Evolutionary conservation across 2,329 filamentous ascomycete genomes (phyloP).

Genomic region (Colletotrichum aenigma): DNA sequence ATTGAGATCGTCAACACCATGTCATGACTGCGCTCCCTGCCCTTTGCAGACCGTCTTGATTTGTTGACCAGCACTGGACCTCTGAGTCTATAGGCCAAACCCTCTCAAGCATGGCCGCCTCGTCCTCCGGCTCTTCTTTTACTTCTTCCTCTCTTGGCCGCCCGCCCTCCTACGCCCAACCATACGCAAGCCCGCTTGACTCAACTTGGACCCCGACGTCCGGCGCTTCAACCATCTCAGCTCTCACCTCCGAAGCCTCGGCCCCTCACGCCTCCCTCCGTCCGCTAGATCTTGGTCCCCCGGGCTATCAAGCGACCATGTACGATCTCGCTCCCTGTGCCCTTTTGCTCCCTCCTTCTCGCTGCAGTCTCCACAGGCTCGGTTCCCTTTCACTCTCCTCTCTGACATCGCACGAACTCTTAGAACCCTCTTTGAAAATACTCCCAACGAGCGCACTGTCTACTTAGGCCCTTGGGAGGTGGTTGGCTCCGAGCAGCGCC

Average conservation of each 20-base stretch:
- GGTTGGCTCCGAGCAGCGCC: constrained; percentile 49
- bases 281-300: constrained; percentile 55
- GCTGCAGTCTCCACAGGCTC: not conserved
- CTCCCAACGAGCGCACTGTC: constrained; percentile 51
- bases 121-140: constrained; percentile 53
- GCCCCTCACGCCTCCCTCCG: constrained; percentile 43
- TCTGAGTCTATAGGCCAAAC: not conserved
- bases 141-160: constrained; percentile 48
- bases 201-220: constrained; percentile 52
- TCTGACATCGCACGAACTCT: constrained; percentile 14
- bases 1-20: not conserved
- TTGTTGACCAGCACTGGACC: not conserved
- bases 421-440: constrained; percentile 56
- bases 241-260: constrained; percentile 42
- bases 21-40: not conserved
- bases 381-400: not conserved
- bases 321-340: constrained; percentile 29
- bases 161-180: constrained; percentile 43
- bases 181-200: constrained; percentile 47
- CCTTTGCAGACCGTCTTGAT: not conserved
- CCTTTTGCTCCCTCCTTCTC: not conserved
- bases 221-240: constrained; percentile 47
- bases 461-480: constrained; percentile 61
- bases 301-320: constrained; percentile 60
- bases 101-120: constrained; percentile 38